phyloP scores from a whole-genome alignment of 441 rosid genomes.

The Daphne laureola region DNA sequence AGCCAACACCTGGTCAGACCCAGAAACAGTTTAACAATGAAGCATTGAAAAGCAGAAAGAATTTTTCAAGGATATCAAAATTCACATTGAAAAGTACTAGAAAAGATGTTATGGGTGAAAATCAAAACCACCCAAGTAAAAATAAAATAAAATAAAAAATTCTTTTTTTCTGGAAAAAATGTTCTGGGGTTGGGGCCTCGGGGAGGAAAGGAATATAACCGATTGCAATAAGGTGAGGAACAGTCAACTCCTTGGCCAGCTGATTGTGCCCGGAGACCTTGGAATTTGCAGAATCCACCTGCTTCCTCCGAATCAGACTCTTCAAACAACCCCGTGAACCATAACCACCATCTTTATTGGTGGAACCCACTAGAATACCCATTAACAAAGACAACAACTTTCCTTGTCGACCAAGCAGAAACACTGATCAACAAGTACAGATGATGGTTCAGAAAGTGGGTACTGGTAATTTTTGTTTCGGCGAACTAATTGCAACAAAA shows the following conservation, averaged over 20 bases:
- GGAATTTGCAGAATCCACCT: conserved; percentile 65
- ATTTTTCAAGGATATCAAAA: not conserved
- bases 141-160: not conserved
- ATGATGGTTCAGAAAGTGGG: no score
- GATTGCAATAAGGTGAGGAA: conserved; percentile 79
- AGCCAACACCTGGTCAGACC: conserved; percentile 65
- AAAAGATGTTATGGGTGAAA: not conserved
- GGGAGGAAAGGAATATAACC: no score
- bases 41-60: not conserved
- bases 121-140: not conserved
- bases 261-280: conserved; percentile 31
- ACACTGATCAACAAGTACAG: not conserved
- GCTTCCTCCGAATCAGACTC: conserved; percentile 77
- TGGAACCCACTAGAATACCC: conserved; percentile 56
- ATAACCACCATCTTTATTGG: conserved; percentile 32
- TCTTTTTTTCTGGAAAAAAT: not conserved
- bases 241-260: conserved; percentile 71
- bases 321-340: conserved; percentile 41
- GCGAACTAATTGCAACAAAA: no score
- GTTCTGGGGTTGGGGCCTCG: no score
- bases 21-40: conserved; percentile 1
- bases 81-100: not conserved
- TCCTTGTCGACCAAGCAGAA: not conserved
- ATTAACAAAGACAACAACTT: conserved; percentile 18
- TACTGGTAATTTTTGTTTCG: no score